phyloP scores from a whole-genome alignment of 108 stramenopile genomes.

The Aurantiochytrium sp. region DNA sequence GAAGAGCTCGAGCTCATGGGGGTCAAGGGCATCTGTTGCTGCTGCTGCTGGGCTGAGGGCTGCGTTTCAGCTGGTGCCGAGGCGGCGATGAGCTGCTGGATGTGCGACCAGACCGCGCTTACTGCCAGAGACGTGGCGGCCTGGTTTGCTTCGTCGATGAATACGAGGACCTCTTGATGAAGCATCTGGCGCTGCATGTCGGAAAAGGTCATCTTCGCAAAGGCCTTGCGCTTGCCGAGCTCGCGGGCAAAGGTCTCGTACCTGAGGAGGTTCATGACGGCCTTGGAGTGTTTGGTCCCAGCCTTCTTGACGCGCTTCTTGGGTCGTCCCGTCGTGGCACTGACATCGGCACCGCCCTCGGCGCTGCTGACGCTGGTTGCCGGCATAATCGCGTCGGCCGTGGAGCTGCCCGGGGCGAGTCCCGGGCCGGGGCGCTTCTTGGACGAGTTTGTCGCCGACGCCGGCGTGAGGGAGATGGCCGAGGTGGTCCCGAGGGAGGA shows the following conservation, averaged over 20 bases:
- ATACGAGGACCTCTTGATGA: background rate
- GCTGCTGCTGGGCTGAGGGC: too few species aligned
- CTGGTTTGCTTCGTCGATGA: background rate
- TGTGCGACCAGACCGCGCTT: background rate
- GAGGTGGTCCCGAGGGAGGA: background rate
- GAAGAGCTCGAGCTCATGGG: too few species aligned
- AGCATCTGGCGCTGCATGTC: background rate
- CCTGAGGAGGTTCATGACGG: background rate
- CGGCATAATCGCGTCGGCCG: too few species aligned
- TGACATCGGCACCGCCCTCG: background rate
- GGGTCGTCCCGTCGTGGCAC: background rate
- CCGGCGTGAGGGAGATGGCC: background rate
- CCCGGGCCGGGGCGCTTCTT: background rate
- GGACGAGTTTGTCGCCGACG: background rate
- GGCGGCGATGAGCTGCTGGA: background rate
- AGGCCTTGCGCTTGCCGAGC: constrained; percentile 22
- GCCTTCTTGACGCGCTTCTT: background rate
- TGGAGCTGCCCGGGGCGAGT: background rate
- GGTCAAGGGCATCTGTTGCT: too few species aligned
- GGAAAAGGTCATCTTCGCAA: background rate
- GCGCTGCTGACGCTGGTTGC: too few species aligned
- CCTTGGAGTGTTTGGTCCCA: background rate
- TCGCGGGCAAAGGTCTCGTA: background rate
- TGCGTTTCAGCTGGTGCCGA: too few species aligned
- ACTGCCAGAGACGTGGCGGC: background rate